A percentile compares a stretch with the other conserved stretches of the same genome.
phyloP scores from a whole-genome alignment of 169 alveolate genomes.

The Plasmodium coatneyi region DNA sequence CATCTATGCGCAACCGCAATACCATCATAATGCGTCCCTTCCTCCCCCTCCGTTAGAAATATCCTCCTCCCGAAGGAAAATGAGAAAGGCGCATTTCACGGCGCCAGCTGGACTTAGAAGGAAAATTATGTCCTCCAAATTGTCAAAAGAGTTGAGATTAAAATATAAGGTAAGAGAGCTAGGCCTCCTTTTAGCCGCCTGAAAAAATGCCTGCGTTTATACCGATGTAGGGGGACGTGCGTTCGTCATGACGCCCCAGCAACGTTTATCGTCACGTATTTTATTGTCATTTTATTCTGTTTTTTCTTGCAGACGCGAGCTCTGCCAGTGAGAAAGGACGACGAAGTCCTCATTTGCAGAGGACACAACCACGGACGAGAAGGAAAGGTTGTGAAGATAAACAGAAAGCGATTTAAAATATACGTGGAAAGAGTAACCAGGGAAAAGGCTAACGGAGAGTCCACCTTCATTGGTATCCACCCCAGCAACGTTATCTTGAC shows the following conservation, averaged over 20 bases:
- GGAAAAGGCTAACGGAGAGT: constrained; percentile 95
- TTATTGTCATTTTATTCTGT: not conserved
- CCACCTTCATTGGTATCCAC: constrained; percentile 94
- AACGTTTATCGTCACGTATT: not conserved
- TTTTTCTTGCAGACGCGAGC: constrained; percentile 88
- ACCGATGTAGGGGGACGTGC: not conserved
- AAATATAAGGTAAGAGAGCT: constrained; percentile 93
- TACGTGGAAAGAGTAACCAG: constrained; percentile 97
- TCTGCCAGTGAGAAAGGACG: constrained; percentile 98
- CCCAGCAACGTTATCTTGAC: constrained; percentile 98
- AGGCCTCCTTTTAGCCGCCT: not conserved
- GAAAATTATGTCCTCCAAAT: constrained; percentile 97
- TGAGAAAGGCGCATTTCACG: constrained; percentile 98
- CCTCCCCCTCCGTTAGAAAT: constrained; percentile 79
- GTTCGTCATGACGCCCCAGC: not conserved
- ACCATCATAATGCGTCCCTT: not conserved
- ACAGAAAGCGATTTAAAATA: constrained; percentile 97
- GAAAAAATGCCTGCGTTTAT: not conserved
- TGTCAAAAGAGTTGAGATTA: constrained; percentile 96
- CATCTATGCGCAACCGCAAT: not conserved
- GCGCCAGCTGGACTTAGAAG: constrained; percentile 98
- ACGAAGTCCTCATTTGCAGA: constrained; percentile 97
- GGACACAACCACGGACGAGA: constrained; percentile 97
- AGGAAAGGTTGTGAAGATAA: constrained; percentile 98
- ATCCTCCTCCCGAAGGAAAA: constrained; percentile 93